phyloP scores from a whole-genome alignment of 139 green algal species.

The Haematococcus sp. region DNA sequence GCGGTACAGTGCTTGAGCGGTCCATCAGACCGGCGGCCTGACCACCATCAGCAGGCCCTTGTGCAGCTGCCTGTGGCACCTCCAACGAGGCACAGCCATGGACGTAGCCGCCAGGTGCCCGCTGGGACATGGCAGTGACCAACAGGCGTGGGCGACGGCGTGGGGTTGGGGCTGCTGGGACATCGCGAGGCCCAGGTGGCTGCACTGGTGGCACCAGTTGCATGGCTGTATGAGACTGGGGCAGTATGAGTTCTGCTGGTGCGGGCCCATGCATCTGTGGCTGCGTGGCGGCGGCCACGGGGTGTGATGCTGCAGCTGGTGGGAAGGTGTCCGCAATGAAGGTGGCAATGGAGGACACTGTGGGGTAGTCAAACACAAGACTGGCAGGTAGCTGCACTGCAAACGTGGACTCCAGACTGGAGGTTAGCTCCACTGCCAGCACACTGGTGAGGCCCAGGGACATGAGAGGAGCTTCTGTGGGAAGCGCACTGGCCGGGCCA shows the following conservation, averaged over 20 bases:
- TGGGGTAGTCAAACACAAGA: conserved; percentile 66
- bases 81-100: neutral
- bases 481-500: neutral
- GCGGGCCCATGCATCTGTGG: no score
- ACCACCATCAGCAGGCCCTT: no score
- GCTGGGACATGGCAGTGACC: neutral
- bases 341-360: conserved; percentile 31
- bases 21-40: no score
- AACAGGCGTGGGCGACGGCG: neutral
- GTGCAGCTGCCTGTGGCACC: neutral
- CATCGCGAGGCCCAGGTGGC: no score
- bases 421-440: conserved; percentile 14
- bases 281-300: no score
- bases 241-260: no score
- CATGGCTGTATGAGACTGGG: no score
- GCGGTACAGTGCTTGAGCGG: no score
- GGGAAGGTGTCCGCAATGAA: conserved; percentile 31
- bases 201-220: no score
- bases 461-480: conserved; percentile 14
- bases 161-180: no score
- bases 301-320: neutral
- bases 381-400: conserved; percentile 38
- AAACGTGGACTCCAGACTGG: neutral
- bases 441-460: conserved; percentile 8
- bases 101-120: neutral